Evolutionary conservation across 1,284 basidiomycete species (phyloP).

Genomic region (Austroboletus novae-zelandiae): DNA sequence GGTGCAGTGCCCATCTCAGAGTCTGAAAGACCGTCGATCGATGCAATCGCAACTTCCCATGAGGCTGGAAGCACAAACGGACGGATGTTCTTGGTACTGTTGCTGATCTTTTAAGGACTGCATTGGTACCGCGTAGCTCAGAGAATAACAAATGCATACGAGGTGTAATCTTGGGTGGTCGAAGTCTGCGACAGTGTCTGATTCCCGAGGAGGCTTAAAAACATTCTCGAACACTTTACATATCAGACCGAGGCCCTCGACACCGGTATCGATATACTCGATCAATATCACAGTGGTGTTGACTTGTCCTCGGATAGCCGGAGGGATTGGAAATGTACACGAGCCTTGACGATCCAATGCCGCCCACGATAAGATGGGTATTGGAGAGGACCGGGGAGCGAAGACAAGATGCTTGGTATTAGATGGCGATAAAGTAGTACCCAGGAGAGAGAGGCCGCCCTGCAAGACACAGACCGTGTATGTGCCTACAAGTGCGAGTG

Average conservation of each 20-base stretch:
- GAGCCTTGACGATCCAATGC: slow-evolving; percentile 22
- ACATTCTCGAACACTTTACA: slow-evolving; percentile 59
- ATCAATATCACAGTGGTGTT: slow-evolving; percentile 49
- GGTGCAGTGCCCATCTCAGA: slow-evolving; percentile 19
- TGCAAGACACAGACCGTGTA: slow-evolving; percentile 54
- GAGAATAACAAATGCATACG: slow-evolving; percentile 40
- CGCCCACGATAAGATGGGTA: slow-evolving; percentile 50
- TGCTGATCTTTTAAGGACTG: slow-evolving; percentile 37
- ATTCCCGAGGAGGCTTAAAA: slow-evolving; percentile 48
- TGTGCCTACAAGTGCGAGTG: slow-evolving; percentile 57
- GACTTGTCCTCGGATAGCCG: slow-evolving; percentile 12
- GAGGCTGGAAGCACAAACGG: slow-evolving; percentile 52
- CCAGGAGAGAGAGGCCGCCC: slow-evolving; percentile 53
- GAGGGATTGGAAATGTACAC: slow-evolving; percentile 14
- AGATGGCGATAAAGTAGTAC: slow-evolving; percentile 46
- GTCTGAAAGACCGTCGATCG: slow-evolving; percentile 6
- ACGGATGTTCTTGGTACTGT: slow-evolving; percentile 43
- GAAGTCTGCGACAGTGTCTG: slow-evolving; percentile 30
- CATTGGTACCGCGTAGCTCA: neutral
- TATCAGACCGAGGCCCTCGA: slow-evolving; percentile 63
- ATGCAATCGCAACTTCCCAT: slow-evolving; percentile 54
- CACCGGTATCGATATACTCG: slow-evolving; percentile 50
- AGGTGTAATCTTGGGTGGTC: slow-evolving; percentile 53
- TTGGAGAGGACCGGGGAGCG: slow-evolving; percentile 64
- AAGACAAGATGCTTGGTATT: slow-evolving; percentile 47